phyloP scores from a whole-genome alignment of 192 early-diverging fungal species.

The Coemansia sp. region DNA sequence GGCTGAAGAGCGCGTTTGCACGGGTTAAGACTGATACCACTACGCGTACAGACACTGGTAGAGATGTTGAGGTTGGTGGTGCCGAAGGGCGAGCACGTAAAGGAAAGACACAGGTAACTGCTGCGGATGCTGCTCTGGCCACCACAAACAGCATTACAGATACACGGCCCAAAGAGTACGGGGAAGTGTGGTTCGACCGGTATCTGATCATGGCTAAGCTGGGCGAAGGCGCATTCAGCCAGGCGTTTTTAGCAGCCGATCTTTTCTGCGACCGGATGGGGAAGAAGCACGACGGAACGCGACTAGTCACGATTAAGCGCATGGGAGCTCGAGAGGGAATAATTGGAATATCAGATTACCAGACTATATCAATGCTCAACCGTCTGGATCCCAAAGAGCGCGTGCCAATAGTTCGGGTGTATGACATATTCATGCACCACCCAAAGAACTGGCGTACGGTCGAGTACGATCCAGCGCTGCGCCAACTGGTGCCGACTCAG shows the following conservation, averaged over 20 bases:
- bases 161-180: constrained; percentile 37
- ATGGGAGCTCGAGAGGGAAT: constrained; percentile 38
- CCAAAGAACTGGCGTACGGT: constrained; percentile 12
- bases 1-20: constrained; percentile 50
- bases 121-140: background rate
- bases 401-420: constrained; percentile 42
- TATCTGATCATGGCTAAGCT: constrained; percentile 47
- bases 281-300: constrained; percentile 36
- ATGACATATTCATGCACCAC: constrained; percentile 41
- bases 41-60: constrained; percentile 12
- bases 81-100: constrained; percentile 13
- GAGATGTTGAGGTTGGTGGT: constrained; percentile 5
- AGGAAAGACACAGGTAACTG: constrained; percentile 17
- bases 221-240: constrained; percentile 54
- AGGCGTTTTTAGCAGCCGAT: constrained; percentile 47
- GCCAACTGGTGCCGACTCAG: constrained; percentile 22
- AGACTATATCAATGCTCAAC: constrained; percentile 46
- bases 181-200: constrained; percentile 52
- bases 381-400: constrained; percentile 36
- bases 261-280: constrained; percentile 44
- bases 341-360: constrained; percentile 50
- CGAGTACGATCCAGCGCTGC: constrained; percentile 20
- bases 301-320: constrained; percentile 48
- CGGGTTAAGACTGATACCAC: constrained; percentile 23
- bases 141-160: constrained; percentile 9